Evolutionary conservation across 106 monocot genomes (phyloP).

Genomic region (Phalaenopsis aphrodite): DNA sequence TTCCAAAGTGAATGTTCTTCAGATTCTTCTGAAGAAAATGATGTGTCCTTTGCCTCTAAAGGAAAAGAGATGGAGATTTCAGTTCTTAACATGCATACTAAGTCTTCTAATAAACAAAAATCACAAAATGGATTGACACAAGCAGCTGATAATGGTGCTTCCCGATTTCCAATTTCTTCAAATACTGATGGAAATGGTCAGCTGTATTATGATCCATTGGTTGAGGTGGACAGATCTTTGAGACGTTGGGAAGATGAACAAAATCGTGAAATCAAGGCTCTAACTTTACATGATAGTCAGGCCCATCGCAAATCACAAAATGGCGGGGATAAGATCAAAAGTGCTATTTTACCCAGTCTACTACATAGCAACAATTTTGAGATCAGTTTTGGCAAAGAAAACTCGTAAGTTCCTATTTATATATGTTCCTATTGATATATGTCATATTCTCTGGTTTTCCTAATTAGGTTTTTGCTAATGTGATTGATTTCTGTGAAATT

Average conservation of each 20-base stretch:
- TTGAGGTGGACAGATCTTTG: neutral
- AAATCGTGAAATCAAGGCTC: constrained; percentile 23
- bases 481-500: neutral
- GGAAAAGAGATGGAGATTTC: constrained; percentile 12
- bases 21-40: constrained; percentile 11
- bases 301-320: constrained; percentile 7
- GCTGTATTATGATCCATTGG: constrained; percentile 5
- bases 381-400: constrained; percentile 35
- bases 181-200: constrained; percentile 23
- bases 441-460: neutral
- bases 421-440: neutral
- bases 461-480: neutral
- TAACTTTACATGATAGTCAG: constrained; percentile 23
- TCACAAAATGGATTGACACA: constrained; percentile 84
- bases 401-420: constrained; percentile 29
- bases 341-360: constrained; percentile 57
- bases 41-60: neutral
- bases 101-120: constrained; percentile 30
- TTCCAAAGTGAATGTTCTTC: constrained; percentile 6
- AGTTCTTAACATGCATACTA: neutral
- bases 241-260: constrained; percentile 25
- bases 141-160: constrained; percentile 27
- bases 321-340: constrained; percentile 9
- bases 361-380: constrained; percentile 45
- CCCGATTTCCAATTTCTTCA: constrained; percentile 18